These are phyloP conservation scores for Tetracentron sinense DNA, from an alignment of 164 flowering plant genomes.

Conservation along the genomic window DNA sequence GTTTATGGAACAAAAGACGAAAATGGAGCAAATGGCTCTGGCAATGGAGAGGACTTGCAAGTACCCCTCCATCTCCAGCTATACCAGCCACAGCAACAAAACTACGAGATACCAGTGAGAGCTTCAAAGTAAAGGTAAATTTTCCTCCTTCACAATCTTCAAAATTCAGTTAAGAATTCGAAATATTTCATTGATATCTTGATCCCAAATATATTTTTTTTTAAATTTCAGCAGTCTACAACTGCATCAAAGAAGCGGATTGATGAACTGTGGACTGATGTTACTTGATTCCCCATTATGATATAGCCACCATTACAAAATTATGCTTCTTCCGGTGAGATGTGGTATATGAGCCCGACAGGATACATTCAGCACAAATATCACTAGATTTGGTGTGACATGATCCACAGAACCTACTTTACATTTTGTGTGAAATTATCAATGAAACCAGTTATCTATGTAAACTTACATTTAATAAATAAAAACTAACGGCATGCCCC, in stretches of 20 bases:
- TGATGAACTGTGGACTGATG: slow-evolving; percentile 18
- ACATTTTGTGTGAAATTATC: slow-evolving; percentile 10
- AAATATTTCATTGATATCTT: not conserved
- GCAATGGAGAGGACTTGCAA: slow-evolving; percentile 37
- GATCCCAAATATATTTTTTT: slow-evolving; percentile 8
- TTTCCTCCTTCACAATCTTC: not conserved
- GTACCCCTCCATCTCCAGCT: slow-evolving; percentile 64
- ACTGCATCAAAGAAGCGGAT: slow-evolving; percentile 14
- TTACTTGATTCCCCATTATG: not conserved
- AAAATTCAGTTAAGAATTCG: not conserved
- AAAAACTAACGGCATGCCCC: slow-evolving; percentile 10
- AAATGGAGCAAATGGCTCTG: slow-evolving; percentile 39
- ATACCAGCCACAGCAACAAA: slow-evolving; percentile 65
- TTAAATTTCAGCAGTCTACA: slow-evolving; percentile 21
- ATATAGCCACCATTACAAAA: slow-evolving; percentile 8
- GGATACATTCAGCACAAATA: slow-evolving; percentile 3
- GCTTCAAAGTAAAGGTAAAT: slow-evolving; percentile 52
- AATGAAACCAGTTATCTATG: slow-evolving; percentile 16
- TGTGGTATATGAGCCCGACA: slow-evolving; percentile 8
- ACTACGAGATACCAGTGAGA: slow-evolving; percentile 33
- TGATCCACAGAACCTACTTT: slow-evolving; percentile 6
- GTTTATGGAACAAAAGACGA: slow-evolving; percentile 49
- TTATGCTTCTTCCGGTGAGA: slow-evolving; percentile 6
- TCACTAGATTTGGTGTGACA: slow-evolving; percentile 10
- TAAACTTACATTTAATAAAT: slow-evolving; percentile 21